Evolutionary conservation across 208 protist genomes (phyloP).

Genomic region (Vickermania ingenoplastis): DNA sequence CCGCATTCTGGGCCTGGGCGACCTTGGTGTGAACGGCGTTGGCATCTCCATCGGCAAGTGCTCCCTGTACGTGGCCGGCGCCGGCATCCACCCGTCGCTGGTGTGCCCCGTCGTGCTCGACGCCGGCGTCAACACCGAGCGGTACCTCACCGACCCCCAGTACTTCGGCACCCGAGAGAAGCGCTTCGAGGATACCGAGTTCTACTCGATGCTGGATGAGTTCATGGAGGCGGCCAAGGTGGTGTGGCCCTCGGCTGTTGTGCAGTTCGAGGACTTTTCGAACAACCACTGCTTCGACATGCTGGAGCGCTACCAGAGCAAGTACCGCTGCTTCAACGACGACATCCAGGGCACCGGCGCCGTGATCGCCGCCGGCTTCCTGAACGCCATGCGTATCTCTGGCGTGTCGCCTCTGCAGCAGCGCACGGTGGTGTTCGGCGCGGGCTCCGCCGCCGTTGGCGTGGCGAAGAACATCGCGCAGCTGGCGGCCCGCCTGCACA

Average conservation of each 20-base stretch:
- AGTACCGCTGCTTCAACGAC: conserved; percentile 95
- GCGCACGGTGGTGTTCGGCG: conserved; percentile 86
- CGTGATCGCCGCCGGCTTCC: conserved; percentile 89
- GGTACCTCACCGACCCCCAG: conserved; percentile 52
- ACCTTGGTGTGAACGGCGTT: conserved; percentile 92
- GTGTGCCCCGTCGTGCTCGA: conserved; percentile 90
- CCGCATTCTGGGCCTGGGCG: conserved; percentile 93
- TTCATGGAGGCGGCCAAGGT: conserved; percentile 77
- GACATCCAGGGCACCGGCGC: conserved; percentile 97
- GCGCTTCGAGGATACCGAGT: conserved; percentile 57
- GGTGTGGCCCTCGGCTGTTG: conserved; percentile 69
- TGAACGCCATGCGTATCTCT: conserved; percentile 77
- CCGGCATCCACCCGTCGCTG: conserved; percentile 68
- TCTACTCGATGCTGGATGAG: conserved; percentile 89
- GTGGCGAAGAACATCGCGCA: conserved; percentile 92
- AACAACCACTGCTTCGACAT: conserved; percentile 92
- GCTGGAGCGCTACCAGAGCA: conserved; percentile 88
- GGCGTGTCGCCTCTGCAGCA: conserved; percentile 43
- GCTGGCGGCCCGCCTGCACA: conserved; percentile 43
- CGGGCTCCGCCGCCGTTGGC: conserved; percentile 90
- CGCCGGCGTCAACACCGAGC: conserved; percentile 85
- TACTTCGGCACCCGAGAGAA: conserved; percentile 82
- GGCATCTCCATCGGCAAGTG: conserved; percentile 94
- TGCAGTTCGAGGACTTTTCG: conserved; percentile 97
- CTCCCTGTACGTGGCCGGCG: conserved; percentile 89